A percentile compares a stretch with the other conserved stretches of the same genome.
Evolutionary conservation across 83 land plant species (phyloP).

Genomic region (Thuja plicata): DNA sequence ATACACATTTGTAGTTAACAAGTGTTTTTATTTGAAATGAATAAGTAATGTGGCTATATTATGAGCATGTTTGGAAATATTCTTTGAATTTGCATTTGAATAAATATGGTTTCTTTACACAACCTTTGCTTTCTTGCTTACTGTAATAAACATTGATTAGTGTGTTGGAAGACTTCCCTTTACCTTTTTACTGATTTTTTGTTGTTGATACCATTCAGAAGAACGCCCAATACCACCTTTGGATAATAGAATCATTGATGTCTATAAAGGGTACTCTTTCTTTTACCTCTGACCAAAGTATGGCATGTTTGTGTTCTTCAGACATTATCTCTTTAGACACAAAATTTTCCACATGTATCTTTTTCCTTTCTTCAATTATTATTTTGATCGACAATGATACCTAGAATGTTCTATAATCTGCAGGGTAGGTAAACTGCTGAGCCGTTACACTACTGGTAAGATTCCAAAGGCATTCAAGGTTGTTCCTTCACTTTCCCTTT

Average conservation of each 20-base stretch:
- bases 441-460: constrained; percentile 83
- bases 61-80: background rate
- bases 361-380: background rate
- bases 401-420: background rate
- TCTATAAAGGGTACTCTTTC: constrained; percentile 75
- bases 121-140: background rate
- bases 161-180: background rate
- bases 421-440: constrained; percentile 86
- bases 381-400: background rate
- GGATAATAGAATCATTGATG: constrained; percentile 64
- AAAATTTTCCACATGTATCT: background rate
- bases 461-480: constrained; percentile 88
- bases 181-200: background rate
- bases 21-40: background rate
- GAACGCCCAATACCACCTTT: constrained; percentile 64
- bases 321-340: background rate
- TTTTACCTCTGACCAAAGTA: constrained; percentile 4
- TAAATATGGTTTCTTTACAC: background rate
- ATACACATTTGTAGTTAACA: background rate
- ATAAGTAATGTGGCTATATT: background rate
- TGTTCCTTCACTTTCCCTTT: constrained; percentile 64
- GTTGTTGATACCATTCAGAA: constrained; percentile 31
- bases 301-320: background rate
- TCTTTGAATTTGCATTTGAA: background rate
- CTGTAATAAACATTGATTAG: background rate